Percentiles rank a stretch among this genome's conserved stretches.
These are phyloP conservation scores for Pyricularia grisea DNA, from an alignment of 2,329 filamentous ascomycete genomes.

Conservation along the genomic window DNA sequence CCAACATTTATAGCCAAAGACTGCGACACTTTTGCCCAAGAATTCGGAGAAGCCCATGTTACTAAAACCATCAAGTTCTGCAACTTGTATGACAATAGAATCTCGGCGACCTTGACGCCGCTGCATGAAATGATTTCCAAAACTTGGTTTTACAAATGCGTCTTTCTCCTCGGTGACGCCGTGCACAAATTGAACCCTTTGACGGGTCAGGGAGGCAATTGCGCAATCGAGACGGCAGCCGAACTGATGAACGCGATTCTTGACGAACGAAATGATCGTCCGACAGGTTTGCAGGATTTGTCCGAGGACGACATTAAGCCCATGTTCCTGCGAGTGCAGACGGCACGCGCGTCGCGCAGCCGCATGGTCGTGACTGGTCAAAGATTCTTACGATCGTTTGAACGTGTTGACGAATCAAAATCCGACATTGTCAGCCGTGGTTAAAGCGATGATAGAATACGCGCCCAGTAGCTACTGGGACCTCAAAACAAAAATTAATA, in stretches of 20 bases:
- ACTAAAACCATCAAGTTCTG: slow-evolving; percentile 8
- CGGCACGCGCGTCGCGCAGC: neutral
- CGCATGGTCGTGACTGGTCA: too few species aligned
- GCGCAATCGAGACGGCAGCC: slow-evolving; percentile 15
- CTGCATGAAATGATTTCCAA: slow-evolving; percentile 14
- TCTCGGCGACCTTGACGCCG: neutral
- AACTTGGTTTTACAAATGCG: slow-evolving; percentile 22
- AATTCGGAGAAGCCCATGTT: slow-evolving; percentile 6
- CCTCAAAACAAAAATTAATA: too few species aligned
- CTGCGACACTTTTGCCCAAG: slow-evolving; percentile 2
- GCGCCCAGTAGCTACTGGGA: too few species aligned
- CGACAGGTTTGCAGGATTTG: neutral
- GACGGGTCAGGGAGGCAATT: slow-evolving; percentile 16
- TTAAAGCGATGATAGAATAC: too few species aligned
- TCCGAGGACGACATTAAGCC: neutral
- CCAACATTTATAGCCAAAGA: slow-evolving; percentile 10
- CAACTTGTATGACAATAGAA: slow-evolving; percentile 7
- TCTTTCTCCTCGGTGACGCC: slow-evolving; percentile 21
- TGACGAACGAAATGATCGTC: neutral
- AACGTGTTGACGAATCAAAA: too few species aligned
- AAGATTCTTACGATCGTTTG: too few species aligned
- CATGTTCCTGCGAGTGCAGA: neutral
- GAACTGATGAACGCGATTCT: slow-evolving; percentile 11
- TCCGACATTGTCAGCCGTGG: too few species aligned
- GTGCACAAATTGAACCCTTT: slow-evolving; percentile 22